Evolutionary conservation across 2,329 filamentous ascomycete species (phyloP).

Genomic region (Arthrinium puccinioides): DNA sequence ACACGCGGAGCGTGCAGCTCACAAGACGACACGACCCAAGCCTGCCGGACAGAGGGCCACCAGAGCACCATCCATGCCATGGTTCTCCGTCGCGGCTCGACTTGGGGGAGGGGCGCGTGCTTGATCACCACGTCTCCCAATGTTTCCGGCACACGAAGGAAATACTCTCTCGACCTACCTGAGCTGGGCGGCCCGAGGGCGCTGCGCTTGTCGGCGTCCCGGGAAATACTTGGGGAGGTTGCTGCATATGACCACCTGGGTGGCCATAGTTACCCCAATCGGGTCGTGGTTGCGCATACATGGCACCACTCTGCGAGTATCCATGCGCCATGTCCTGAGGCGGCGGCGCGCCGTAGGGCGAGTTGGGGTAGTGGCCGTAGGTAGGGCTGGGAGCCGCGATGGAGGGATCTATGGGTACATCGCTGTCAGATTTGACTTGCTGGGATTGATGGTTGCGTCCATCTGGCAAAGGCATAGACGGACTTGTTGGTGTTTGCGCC

Average conservation of each 20-base stretch:
- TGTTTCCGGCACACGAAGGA: constrained; percentile 5
- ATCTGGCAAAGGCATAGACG: constrained; percentile 86
- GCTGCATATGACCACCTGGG: constrained; percentile 39
- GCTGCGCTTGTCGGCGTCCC: constrained; percentile 48
- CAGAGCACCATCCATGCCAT: too few species aligned
- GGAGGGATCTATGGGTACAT: constrained; percentile 98
- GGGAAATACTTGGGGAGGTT: constrained; percentile 46
- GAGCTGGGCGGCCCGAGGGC: constrained; percentile 47
- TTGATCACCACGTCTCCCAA: too few species aligned
- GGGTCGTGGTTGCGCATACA: constrained; percentile 64
- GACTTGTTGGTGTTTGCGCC: constrained; percentile 96
- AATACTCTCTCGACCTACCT: constrained; percentile 41
- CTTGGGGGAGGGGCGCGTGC: too few species aligned
- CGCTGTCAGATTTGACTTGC: constrained; percentile 86
- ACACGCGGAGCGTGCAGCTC: too few species aligned
- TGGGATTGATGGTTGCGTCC: constrained; percentile 68
- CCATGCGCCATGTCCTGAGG: constrained; percentile 75
- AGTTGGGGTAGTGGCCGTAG: constrained; percentile 77
- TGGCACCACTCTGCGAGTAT: constrained; percentile 56
- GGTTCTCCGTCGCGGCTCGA: too few species aligned
- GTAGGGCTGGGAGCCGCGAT: constrained; percentile 90
- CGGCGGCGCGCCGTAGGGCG: constrained; percentile 74
- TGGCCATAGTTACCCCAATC: constrained; percentile 67
- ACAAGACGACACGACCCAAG: not conserved
- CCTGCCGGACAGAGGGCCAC: not conserved